Evolutionary conservation across 768 basidiomycete genomes (phyloP).

Genomic region (Sarcodon aspratus): DNA sequence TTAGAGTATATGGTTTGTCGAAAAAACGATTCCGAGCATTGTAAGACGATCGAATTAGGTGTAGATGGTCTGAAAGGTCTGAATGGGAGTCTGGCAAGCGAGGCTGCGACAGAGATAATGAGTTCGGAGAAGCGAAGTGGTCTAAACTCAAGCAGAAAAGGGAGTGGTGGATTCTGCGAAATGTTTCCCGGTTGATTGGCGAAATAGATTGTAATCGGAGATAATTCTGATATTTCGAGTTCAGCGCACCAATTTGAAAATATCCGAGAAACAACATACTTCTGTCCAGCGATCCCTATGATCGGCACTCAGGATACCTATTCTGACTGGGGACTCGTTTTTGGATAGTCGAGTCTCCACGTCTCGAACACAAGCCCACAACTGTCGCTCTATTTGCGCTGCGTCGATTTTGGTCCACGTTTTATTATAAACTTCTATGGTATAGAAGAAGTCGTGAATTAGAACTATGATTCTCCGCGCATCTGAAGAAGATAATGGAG

Average conservation of each 20-base stretch:
- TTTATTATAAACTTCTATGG: slow-evolving; percentile 52
- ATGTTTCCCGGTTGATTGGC: slow-evolving; percentile 44
- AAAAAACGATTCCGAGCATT: slow-evolving; percentile 75
- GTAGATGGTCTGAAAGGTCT: slow-evolving; percentile 63
- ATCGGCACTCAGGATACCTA: slow-evolving; percentile 72
- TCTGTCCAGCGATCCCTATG: slow-evolving; percentile 73
- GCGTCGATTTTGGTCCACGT: slow-evolving; percentile 18
- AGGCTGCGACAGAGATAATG: not conserved
- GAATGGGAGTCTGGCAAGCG: slow-evolving; percentile 11
- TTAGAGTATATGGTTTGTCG: slow-evolving; percentile 77
- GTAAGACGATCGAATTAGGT: slow-evolving; percentile 54
- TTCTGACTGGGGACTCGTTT: slow-evolving; percentile 46
- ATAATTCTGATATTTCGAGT: slow-evolving; percentile 43
- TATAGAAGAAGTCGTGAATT: slow-evolving; percentile 71
- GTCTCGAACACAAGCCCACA: slow-evolving; percentile 42
- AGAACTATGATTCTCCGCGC: slow-evolving; percentile 58
- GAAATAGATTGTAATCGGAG: slow-evolving; percentile 57
- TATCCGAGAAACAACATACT: slow-evolving; percentile 27
- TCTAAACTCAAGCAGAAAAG: slow-evolving; percentile 79
- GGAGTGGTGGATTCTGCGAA: slow-evolving; percentile 59
- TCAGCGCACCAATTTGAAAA: not conserved
- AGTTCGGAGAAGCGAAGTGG: slow-evolving; percentile 29
- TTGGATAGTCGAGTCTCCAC: slow-evolving; percentile 35
- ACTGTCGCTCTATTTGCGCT: slow-evolving; percentile 30
- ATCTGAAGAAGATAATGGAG: slow-evolving; percentile 30